Conservation (phyloP, 805 yeast genomes). For the Candida dendrica region DNA sequence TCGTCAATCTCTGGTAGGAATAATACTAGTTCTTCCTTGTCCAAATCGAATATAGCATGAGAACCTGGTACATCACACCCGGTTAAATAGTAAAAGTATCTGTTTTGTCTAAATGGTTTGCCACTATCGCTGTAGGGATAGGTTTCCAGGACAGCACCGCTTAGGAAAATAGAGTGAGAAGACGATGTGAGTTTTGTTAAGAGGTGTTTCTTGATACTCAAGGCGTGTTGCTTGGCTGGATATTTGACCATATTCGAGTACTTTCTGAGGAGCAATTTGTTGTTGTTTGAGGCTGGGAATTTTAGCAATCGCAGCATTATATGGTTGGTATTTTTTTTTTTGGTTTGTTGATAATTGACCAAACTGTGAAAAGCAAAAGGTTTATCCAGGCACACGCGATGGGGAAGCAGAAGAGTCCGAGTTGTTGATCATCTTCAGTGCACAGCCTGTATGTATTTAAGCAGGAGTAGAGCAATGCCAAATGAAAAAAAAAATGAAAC, state of each 20-base stretch:
- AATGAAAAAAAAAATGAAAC: too few species aligned
- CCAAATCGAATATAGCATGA: slow-evolving; percentile 52
- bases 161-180: slow-evolving; percentile 41
- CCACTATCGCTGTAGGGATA: slow-evolving; percentile 76
- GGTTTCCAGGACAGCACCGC: slow-evolving; percentile 51
- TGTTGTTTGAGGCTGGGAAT: too few species aligned
- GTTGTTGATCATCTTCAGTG: too few species aligned
- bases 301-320: too few species aligned
- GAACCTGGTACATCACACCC: slow-evolving; percentile 82
- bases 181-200: slow-evolving; percentile 12
- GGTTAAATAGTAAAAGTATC: slow-evolving; percentile 81
- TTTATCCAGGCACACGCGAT: too few species aligned
- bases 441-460: too few species aligned
- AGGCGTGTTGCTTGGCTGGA: slow-evolving; percentile 78
- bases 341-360: too few species aligned
- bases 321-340: too few species aligned
- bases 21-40: slow-evolving; percentile 50
- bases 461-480: too few species aligned
- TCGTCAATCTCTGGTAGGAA: slow-evolving; percentile 78
- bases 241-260: slow-evolving; percentile 38
- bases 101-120: slow-evolving; percentile 76
- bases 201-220: slow-evolving; percentile 38
- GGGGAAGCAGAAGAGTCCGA: too few species aligned
- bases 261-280: neutral
- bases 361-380: too few species aligned